phyloP scores from a whole-genome alignment of 192 early-diverging fungal genomes.

The Paraglomus occultum region DNA sequence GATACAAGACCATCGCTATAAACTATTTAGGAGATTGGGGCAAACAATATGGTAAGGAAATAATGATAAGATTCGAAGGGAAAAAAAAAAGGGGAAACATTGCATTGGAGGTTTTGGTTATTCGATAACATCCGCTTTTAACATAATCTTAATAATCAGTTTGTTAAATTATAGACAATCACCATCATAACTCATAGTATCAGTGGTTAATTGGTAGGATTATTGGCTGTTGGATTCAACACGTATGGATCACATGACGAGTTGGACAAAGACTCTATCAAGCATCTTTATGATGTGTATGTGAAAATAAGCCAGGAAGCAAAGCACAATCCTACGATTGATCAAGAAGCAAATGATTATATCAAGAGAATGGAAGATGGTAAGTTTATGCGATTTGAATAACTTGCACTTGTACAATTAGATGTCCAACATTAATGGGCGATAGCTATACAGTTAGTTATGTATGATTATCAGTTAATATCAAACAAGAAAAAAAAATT shows the following conservation, averaged over 20 bases:
- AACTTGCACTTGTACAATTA: not conserved
- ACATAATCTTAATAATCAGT: too few species aligned
- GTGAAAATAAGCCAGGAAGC: constrained; percentile 79
- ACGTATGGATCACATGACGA: constrained; percentile 69
- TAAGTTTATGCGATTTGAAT: constrained; percentile 7
- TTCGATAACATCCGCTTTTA: too few species aligned
- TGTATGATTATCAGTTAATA: not conserved
- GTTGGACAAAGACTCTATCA: constrained; percentile 76
- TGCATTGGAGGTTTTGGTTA: not conserved
- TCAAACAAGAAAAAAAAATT: not conserved
- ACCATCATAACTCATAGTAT: not conserved
- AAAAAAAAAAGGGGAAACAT: not conserved
- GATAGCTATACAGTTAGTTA: not conserved
- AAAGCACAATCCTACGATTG: constrained; percentile 53
- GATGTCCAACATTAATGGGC: not conserved
- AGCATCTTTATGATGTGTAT: constrained; percentile 88
- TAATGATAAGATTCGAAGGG: not conserved
- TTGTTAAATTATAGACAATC: too few species aligned
- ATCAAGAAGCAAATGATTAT: constrained; percentile 80
- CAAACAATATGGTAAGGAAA: constrained; percentile 85
- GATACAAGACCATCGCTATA: constrained; percentile 78
- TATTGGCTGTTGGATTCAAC: constrained; percentile 86
- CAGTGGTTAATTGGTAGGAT: constrained; percentile 54
- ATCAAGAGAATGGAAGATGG: constrained; percentile 91
- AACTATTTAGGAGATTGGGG: constrained; percentile 99